Evolutionary conservation across 768 basidiomycete species (phyloP).

Genomic region (Boletellus sp.): DNA sequence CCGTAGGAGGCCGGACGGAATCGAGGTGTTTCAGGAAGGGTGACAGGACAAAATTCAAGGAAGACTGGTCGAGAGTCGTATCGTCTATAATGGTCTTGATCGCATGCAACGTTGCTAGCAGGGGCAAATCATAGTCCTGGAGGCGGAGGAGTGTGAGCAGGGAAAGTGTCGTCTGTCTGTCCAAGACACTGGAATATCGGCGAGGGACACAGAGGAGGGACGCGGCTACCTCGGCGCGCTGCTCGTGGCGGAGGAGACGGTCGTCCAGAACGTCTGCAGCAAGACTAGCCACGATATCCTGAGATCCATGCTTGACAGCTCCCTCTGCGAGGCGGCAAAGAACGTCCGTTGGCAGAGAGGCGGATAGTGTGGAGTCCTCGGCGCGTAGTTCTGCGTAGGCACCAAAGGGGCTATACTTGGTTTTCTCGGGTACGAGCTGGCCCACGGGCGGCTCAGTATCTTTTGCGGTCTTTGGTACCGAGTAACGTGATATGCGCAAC

Average conservation of each 20-base stretch:
- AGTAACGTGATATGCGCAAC: conserved; percentile 25
- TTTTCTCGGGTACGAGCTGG: conserved; percentile 10
- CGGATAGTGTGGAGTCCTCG: conserved; percentile 20
- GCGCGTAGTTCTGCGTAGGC: conserved; percentile 28
- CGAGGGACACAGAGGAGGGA: conserved; percentile 25
- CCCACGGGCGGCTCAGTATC: conserved; percentile 7
- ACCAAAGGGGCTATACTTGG: conserved; percentile 23
- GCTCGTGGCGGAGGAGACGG: conserved; percentile 15
- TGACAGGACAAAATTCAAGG: conserved; percentile 28
- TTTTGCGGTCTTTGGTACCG: conserved; percentile 21
- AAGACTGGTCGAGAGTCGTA: conserved; percentile 16
- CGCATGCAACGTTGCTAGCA: conserved; percentile 15
- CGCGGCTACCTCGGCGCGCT: conserved; percentile 25
- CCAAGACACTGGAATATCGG: conserved; percentile 14
- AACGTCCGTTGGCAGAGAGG: conserved; percentile 25
- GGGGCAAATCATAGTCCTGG: conserved; percentile 13
- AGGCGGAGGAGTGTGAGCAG: conserved; percentile 18
- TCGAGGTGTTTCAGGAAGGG: conserved; percentile 30
- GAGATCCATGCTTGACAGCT: conserved; percentile 30
- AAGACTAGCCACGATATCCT: conserved; percentile 36
- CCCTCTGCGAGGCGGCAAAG: conserved; percentile 28
- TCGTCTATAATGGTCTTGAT: conserved; percentile 23
- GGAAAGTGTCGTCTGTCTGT: conserved; percentile 22
- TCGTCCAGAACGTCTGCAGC: conserved; percentile 39
- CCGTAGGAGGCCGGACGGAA: conserved; percentile 25